Evolutionary conservation across 2,329 filamentous ascomycete species (phyloP), one percentile per base, ranked within the genome.

Genomic region (Monilinia vaccinii-corymbosi): DNA sequence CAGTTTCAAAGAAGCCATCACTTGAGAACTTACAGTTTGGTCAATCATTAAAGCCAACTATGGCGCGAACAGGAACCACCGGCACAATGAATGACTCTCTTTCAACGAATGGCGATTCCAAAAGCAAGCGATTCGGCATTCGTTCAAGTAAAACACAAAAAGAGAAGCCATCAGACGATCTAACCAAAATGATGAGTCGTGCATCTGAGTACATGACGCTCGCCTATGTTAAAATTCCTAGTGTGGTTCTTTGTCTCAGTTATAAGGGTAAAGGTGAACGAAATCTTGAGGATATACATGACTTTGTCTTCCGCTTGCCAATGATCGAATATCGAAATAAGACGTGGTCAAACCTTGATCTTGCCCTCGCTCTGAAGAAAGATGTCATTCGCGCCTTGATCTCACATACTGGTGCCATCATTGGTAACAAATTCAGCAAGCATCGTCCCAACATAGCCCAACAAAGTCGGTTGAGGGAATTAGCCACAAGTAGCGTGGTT

Each of bases 191-290:
- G 94, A 93, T 99, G 75, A 86, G 84, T 58, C 87, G 94, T 34
- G 94, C 94, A 4, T 96, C 90, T 61, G 96, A 92, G 72, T 99
- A 95, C 76, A 97, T 97, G 91, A 97, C 94, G 0, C 86, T 99
- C 63, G 88, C 93, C 2, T 92, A 96, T 73, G 91, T 99, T 73
- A 94, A 91, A 74, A 90, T 99, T 70, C 91, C 92, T 2, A 94
- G 91, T 60, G 93, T 99, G 67, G 91, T 97, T 2, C 83, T 99
- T 38, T 99, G 94, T 72, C 80, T 99, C 32, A 95, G 89, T 71
- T 97, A 97, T 80, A 96, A 97, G 74, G 94, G 95, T 70, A 95
- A 91, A 72, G 91, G 92, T 48, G 90, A 96, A 65, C 90, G 92
- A 71, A 99, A 97, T 69, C 82, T 99, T 60, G 91, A 97, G 75